Evolutionary conservation across 2,329 filamentous ascomycete species (phyloP), one percentile per base, ranked within the genome.

Genomic region (Aspergillus terreus): DNA sequence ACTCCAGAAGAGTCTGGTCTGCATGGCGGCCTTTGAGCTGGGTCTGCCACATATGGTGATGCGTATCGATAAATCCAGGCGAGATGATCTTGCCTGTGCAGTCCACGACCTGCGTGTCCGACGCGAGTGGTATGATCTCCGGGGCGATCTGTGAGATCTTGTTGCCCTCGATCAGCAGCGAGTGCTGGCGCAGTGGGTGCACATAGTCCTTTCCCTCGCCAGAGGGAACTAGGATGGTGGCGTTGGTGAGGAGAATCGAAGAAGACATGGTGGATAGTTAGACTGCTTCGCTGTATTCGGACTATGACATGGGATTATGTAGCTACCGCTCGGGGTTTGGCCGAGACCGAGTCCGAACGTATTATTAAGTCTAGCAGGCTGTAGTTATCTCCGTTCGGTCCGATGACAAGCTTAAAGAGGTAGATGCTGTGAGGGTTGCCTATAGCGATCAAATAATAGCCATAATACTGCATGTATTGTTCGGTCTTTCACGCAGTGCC

Each of bases 41-140:
- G 0, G 70, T 72, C 56, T 78, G 74, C 75, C 75, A 79, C 6
- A 75, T 58, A 60, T 79, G 76, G 42, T 73, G 60, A 44, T 71
- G 66, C 6, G 67, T 71, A 45, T 70, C 64, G 35, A 71, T 61
- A 49, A 68, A 71, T 0, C 68, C 68, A 4, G 69, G 68, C 19
- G 62, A 65, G 32, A 68, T 51, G 14, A 66, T 62, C 45, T 63
- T 67, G 25, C 62, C 61, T 6, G 62, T 67, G 19, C 71, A 76
- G 53, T 79, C 71, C 23, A 78, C 64, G 3, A 76, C 52, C 25
- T 63, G 54, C 0, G 59, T 51, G 3, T 42, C 44, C 1, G 44
- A 47, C 2, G 36, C 15, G 0, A 59, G 51, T 2, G 55, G 44
- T 4, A 25, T 27, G 6, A 65, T 55, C 3, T 57, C 33, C 3